phyloP scores from a whole-genome alignment of 305 asterid genomes.

The Fraxinus latifolia region DNA sequence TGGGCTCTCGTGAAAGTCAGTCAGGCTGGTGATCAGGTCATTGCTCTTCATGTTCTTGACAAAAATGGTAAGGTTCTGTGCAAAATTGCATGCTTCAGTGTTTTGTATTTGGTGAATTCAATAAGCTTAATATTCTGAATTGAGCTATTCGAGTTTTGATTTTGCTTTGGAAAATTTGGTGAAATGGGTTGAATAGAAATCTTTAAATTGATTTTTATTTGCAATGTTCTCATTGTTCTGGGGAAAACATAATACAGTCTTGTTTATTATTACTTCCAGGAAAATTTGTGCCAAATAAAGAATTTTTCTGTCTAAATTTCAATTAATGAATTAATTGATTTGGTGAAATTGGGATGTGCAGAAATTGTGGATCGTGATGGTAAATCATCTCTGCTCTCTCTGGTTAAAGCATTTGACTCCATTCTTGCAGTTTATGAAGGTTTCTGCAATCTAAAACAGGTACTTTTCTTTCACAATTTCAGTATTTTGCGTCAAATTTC shows the following conservation, averaged over 20 bases:
- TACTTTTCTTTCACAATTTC: constrained; percentile 8
- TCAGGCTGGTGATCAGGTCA: constrained; percentile 78
- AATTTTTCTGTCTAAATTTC: background rate
- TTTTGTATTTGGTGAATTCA: background rate
- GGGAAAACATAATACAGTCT: background rate
- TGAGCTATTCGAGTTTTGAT: background rate
- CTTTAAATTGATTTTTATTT: background rate
- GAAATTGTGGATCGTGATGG: constrained; percentile 89
- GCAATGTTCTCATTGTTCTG: background rate
- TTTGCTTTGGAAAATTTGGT: background rate
- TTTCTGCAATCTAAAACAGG: constrained; percentile 95
- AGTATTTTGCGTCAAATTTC: background rate
- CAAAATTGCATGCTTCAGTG: background rate
- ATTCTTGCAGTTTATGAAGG: constrained; percentile 90
- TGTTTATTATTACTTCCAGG: background rate
- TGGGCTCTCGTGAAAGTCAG: constrained; percentile 95
- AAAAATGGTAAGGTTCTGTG: constrained; percentile 45
- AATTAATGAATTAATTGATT: constrained; percentile 4
- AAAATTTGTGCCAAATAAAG: background rate
- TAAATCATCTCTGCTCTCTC: constrained; percentile 68
- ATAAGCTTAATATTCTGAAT: background rate
- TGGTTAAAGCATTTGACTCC: constrained; percentile 84
- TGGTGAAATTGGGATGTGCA: constrained; percentile 35
- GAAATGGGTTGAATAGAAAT: background rate
- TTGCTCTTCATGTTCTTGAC: constrained; percentile 84